These are phyloP conservation scores for Phytophthora macrochlamydospora DNA, from an alignment of 352 stramenopile genomes.

Conservation along the genomic window DNA sequence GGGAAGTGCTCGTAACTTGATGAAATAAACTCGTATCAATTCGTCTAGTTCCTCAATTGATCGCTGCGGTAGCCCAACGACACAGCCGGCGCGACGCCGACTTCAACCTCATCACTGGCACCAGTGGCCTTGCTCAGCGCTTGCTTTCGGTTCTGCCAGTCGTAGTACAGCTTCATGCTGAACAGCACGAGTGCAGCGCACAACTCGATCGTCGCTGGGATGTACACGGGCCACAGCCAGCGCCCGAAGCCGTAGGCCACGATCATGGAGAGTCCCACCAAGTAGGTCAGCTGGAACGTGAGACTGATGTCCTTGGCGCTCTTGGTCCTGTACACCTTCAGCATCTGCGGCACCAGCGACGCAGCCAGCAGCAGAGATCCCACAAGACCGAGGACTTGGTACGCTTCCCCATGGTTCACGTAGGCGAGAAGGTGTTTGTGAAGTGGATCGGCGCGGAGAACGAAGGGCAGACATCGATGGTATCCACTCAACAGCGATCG, in stretches of 20 bases:
- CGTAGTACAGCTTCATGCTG: slow-evolving; percentile 54
- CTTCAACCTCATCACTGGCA: slow-evolving; percentile 26
- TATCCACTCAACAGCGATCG: slow-evolving; percentile 23
- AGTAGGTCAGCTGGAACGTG: slow-evolving; percentile 48
- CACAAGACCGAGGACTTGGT: slow-evolving; percentile 50
- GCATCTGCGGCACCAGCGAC: slow-evolving; percentile 49
- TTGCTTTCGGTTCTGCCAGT: slow-evolving; percentile 23
- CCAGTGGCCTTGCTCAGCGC: slow-evolving; percentile 18
- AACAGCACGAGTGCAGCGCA: slow-evolving; percentile 40
- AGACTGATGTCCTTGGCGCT: slow-evolving; percentile 58
- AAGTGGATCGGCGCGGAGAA: not conserved
- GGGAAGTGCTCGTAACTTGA: not conserved
- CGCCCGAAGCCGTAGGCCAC: slow-evolving; percentile 53
- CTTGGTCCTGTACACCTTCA: slow-evolving; percentile 60
- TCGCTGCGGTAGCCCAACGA: slow-evolving; percentile 16
- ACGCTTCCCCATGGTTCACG: slow-evolving; percentile 20
- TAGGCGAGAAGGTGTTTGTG: too few relatives aligned
- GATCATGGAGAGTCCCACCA: slow-evolving; percentile 44
- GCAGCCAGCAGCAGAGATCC: slow-evolving; percentile 50
- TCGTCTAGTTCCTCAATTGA: too few relatives aligned
- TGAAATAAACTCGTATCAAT: not conserved
- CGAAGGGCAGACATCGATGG: slow-evolving; percentile 23
- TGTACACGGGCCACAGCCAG: slow-evolving; percentile 61
- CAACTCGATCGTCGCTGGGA: slow-evolving; percentile 51
- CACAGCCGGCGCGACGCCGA: slow-evolving; percentile 20